A percentile compares a stretch with the other conserved stretches of the same genome.
phyloP scores from a whole-genome alignment of 169 alveolate species.

The Amoebophrya sp. region DNA sequence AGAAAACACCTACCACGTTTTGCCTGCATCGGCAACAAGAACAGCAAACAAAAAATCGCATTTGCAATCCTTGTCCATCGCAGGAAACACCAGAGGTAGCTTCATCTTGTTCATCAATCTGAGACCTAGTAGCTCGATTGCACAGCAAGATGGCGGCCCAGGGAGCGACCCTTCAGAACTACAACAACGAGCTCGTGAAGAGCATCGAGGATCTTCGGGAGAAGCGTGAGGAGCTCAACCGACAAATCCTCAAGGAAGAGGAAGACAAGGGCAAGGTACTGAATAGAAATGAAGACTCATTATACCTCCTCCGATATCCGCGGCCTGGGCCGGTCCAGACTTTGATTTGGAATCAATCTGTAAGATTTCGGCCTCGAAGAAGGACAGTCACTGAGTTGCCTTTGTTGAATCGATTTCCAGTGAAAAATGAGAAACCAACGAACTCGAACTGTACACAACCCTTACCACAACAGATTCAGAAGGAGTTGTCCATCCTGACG shows the following conservation, averaged over 20 bases:
- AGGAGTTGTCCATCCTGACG: constrained; percentile 51
- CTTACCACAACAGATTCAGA: constrained; percentile 38
- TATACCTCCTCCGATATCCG: no score
- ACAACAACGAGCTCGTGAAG: constrained; percentile 72
- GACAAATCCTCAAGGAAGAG: constrained; percentile 67
- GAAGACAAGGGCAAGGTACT: constrained; percentile 48
- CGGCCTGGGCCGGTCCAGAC: no score
- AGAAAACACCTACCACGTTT: no score
- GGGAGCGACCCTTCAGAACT: constrained; percentile 51
- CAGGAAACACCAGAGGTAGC: no score
- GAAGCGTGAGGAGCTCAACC: constrained; percentile 63
- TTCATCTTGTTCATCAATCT: no score
- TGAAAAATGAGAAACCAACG: not conserved
- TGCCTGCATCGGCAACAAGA: no score
- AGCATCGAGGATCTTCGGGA: constrained; percentile 71
- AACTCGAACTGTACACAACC: not conserved
- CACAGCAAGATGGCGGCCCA: constrained; percentile 35
- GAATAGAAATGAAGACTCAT: no score
- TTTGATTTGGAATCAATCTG: no score
- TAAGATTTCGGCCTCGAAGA: no score
- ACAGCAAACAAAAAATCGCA: no score
- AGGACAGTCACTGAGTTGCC: not conserved
- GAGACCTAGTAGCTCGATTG: no score
- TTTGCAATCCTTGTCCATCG: no score
- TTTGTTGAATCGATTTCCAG: not conserved